phyloP scores from a whole-genome alignment of 2,329 filamentous ascomycete species.

The Epichloe brachyelytri region DNA sequence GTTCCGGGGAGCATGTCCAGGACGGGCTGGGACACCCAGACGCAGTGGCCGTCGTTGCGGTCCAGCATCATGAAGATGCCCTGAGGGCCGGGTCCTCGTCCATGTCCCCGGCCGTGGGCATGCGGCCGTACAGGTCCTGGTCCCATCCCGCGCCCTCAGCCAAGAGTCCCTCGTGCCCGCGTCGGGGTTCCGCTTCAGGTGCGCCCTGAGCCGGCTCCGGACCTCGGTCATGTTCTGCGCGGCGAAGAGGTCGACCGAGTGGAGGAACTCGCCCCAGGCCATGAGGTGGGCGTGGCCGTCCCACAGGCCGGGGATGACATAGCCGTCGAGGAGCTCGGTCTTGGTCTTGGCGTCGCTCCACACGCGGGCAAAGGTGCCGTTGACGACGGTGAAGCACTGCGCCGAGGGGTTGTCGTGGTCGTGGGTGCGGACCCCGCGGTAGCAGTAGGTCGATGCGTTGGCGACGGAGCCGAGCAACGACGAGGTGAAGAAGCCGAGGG shows the following conservation, averaged over 20 bases:
- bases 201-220: slow-evolving; percentile 35
- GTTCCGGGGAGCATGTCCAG: slow-evolving; percentile 44
- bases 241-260: slow-evolving; percentile 53
- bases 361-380: slow-evolving; percentile 38
- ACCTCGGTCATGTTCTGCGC: slow-evolving; percentile 42
- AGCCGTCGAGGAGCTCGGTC: slow-evolving; percentile 22
- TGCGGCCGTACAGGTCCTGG: slow-evolving; percentile 48
- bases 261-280: slow-evolving; percentile 53
- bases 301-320: slow-evolving; percentile 55
- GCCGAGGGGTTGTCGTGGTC: slow-evolving; percentile 23
- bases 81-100: slow-evolving; percentile 36
- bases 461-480: not conserved
- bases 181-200: slow-evolving; percentile 34
- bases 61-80: slow-evolving; percentile 56
- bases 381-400: slow-evolving; percentile 42
- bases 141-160: slow-evolving; percentile 62
- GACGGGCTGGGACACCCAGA: slow-evolving; percentile 54
- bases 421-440: slow-evolving; percentile 25
- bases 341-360: slow-evolving; percentile 19
- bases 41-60: slow-evolving; percentile 56
- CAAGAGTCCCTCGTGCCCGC: slow-evolving; percentile 43
- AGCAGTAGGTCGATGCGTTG: slow-evolving; percentile 23
- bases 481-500: slow-evolving; percentile 10
- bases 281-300: slow-evolving; percentile 58
- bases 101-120: slow-evolving; percentile 51